phyloP scores from a whole-genome alignment of 2,329 filamentous ascomycete species.

The Nothomitra cinnamomea region DNA sequence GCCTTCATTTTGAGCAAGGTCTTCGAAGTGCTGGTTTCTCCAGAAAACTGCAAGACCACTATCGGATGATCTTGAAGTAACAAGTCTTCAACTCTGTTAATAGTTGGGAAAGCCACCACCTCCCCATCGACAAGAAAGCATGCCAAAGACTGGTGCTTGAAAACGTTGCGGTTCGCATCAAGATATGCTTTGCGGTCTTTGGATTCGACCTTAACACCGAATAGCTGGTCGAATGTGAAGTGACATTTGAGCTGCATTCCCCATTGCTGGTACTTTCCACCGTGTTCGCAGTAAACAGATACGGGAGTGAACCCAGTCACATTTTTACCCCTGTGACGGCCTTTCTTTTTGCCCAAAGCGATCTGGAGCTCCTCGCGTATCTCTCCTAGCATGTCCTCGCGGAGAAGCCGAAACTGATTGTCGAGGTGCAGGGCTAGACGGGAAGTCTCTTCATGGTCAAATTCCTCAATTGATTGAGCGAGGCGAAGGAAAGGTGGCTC shows the following conservation, averaged over 20 bases:
- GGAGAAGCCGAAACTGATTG: conserved; percentile 52
- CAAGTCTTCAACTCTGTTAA: conserved; percentile 33
- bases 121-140: conserved; percentile 35
- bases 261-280: too few species aligned
- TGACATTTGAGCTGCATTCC: conserved; percentile 24
- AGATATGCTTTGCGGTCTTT: conserved; percentile 33
- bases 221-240: conserved; percentile 29
- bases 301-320: too few species aligned
- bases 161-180: conserved; percentile 28
- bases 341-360: conserved; percentile 31
- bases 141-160: conserved; percentile 44
- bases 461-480: conserved; percentile 31
- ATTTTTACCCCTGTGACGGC: conserved; percentile 25
- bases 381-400: conserved; percentile 54
- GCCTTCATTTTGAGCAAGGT: too few species aligned
- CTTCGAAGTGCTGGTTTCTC: too few species aligned
- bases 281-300: too few species aligned
- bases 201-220: conserved; percentile 15
- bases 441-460: conserved; percentile 16
- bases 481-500: conserved; percentile 35
- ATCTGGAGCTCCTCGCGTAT: conserved; percentile 43
- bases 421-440: conserved; percentile 40
- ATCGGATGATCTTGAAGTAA: conserved; percentile 29
- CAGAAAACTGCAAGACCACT: conserved; percentile 33
- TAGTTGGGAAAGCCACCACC: conserved; percentile 41